Evolutionary conservation across 2,329 filamentous ascomycete species (phyloP).

Genomic region (Aspergillus melleus): DNA sequence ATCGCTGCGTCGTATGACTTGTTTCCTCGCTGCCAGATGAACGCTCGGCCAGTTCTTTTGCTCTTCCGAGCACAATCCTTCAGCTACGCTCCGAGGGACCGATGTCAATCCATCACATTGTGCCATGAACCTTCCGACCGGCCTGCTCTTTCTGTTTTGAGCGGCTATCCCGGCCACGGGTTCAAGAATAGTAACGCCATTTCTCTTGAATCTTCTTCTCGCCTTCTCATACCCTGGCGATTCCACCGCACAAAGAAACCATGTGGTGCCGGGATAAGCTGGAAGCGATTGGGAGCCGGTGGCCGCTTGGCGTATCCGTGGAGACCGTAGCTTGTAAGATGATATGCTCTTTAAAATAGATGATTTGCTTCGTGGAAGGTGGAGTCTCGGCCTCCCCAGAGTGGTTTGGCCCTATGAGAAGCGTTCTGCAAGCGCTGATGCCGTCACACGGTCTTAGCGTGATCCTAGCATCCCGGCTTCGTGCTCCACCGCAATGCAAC

Average conservation of each 20-base stretch:
- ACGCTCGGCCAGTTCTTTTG: slow-evolving; percentile 7
- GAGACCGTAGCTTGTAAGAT: background rate
- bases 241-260: slow-evolving; percentile 6
- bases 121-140: background rate
- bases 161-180: background rate
- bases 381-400: slow-evolving; percentile 14
- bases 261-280: slow-evolving; percentile 17
- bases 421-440: slow-evolving; percentile 31
- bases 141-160: background rate
- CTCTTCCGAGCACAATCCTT: background rate
- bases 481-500: background rate
- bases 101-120: background rate
- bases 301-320: slow-evolving; percentile 1
- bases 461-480: slow-evolving; percentile 3
- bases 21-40: background rate
- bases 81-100: background rate
- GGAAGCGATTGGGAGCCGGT: slow-evolving; percentile 4
- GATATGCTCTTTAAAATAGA: background rate
- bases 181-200: slow-evolving; percentile 6
- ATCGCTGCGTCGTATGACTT: background rate
- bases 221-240: slow-evolving; percentile 16
- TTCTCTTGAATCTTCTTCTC: slow-evolving; percentile 6
- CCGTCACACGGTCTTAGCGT: slow-evolving; percentile 23
- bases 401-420: slow-evolving; percentile 23
- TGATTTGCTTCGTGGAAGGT: slow-evolving; percentile 19